Conservation (phyloP, 768 basidiomycete genomes). For the Tricholoma saponaceum region DNA sequence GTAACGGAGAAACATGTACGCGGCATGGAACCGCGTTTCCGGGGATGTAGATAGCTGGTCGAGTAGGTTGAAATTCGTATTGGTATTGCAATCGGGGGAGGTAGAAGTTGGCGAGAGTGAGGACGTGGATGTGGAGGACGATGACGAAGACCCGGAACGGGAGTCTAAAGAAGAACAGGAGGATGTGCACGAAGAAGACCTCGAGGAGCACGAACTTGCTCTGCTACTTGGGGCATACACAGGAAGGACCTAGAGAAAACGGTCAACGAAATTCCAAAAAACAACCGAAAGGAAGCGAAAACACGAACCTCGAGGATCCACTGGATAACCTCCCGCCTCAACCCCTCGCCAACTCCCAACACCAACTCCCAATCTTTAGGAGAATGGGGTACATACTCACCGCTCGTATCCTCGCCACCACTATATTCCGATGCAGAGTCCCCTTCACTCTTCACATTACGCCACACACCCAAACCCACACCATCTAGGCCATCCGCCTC, state of each 20-base stretch:
- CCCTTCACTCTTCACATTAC: constrained; percentile 4
- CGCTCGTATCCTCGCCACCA: not conserved
- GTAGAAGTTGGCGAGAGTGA: constrained; percentile 2
- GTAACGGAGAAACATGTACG: constrained; percentile 55
- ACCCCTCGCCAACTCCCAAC: constrained; percentile 27
- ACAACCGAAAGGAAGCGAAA: not conserved
- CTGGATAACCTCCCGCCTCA: constrained; percentile 30
- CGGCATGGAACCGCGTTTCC: constrained; percentile 65
- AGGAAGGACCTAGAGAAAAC: not conserved
- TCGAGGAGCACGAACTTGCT: not conserved
- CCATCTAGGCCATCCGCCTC: constrained; percentile 29
- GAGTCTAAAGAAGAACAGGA: not conserved
- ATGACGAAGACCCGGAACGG: not conserved
- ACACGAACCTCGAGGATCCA: constrained; percentile 45
- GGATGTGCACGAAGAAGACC: not conserved
- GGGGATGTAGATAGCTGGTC: constrained; percentile 52
- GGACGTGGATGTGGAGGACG: constrained; percentile 9
- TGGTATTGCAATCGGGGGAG: constrained; percentile 12
- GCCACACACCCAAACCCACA: constrained; percentile 7
- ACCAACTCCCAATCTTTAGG: constrained; percentile 18
- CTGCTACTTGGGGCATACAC: not conserved
- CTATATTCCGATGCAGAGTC: constrained; percentile 7
- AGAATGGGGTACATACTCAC: not conserved
- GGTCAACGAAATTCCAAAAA: not conserved
- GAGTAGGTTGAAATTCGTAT: constrained; percentile 29